Percentiles rank a stretch among this genome's conserved stretches.
phyloP scores from a whole-genome alignment of 371 early-diverging fungal species.

The Mucor circinelloides region DNA sequence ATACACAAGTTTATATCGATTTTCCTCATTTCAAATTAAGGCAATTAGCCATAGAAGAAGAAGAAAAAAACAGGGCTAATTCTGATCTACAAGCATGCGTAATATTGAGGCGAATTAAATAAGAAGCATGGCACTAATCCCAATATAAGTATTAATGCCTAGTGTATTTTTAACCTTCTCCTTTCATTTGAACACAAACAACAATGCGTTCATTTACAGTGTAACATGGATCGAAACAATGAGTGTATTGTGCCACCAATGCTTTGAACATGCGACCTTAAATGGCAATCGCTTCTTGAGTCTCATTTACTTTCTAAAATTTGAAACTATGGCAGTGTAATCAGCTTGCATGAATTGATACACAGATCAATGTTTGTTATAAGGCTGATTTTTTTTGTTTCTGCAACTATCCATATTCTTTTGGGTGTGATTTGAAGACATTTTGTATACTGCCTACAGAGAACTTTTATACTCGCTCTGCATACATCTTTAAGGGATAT shows the following conservation, averaged over 20 bases:
- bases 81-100: neutral
- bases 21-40: neutral
- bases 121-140: neutral
- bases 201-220: neutral
- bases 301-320: neutral
- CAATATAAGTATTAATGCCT: neutral
- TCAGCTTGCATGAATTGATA: neutral
- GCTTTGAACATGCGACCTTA: neutral
- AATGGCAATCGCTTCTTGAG: neutral
- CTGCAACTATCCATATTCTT: too few relatives aligned
- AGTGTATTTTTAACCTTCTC: neutral
- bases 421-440: neutral
- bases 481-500: too few relatives aligned
- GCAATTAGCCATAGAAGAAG: neutral
- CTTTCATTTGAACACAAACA: neutral
- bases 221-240: neutral
- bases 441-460: neutral
- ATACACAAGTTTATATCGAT: neutral
- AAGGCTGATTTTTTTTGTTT: neutral
- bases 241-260: neutral
- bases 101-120: neutral
- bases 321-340: neutral
- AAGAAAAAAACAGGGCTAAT: neutral
- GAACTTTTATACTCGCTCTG: too few relatives aligned
- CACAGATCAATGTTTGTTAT: neutral